A percentile compares a stretch with the other conserved stretches of the same genome.
phyloP scores from a whole-genome alignment of 1,139 yeast genomes.

The Pichia kudriavzevii region DNA sequence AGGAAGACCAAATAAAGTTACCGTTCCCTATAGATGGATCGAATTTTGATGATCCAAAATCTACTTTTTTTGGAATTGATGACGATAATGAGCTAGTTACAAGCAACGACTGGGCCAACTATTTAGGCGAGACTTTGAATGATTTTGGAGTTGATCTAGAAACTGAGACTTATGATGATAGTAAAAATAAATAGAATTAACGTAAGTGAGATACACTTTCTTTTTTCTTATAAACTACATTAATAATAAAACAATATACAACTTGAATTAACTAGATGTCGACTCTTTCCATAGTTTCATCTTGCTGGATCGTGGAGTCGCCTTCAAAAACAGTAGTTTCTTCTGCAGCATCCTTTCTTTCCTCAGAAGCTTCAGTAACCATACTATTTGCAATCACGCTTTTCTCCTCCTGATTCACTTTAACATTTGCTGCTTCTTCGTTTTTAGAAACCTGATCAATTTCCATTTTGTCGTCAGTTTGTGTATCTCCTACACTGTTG shows the following conservation, averaged over 20 bases:
- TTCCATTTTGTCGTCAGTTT: constrained; percentile 2
- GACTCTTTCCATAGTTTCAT: constrained; percentile 19
- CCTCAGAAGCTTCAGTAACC: background rate
- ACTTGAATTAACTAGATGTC: constrained; percentile 6
- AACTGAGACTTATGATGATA: constrained; percentile 36
- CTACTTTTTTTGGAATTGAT: constrained; percentile 6
- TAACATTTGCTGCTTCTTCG: background rate
- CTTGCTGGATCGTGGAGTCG: constrained; percentile 29
- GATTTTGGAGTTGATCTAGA: constrained; percentile 88
- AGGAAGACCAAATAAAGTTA: constrained; percentile 51
- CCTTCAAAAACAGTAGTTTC: constrained; percentile 25
- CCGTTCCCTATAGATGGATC: constrained; percentile 93
- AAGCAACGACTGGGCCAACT: constrained; percentile 59
- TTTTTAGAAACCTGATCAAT: background rate
- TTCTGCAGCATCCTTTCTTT: constrained; percentile 1
- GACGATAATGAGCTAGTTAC: constrained; percentile 16
- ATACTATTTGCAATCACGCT: background rate
- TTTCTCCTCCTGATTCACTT: background rate
- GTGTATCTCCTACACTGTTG: background rate
- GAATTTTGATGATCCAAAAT: constrained; percentile 27
- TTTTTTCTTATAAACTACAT: constrained; percentile 7
- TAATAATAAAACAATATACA: constrained; percentile 5
- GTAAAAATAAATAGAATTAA: constrained; percentile 6
- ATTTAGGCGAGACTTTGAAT: constrained; percentile 69
- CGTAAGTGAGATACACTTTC: background rate